Percentiles rank a stretch among this genome's conserved stretches.
phyloP scores from a whole-genome alignment of 306 rosid species.

The Quercus robur region DNA sequence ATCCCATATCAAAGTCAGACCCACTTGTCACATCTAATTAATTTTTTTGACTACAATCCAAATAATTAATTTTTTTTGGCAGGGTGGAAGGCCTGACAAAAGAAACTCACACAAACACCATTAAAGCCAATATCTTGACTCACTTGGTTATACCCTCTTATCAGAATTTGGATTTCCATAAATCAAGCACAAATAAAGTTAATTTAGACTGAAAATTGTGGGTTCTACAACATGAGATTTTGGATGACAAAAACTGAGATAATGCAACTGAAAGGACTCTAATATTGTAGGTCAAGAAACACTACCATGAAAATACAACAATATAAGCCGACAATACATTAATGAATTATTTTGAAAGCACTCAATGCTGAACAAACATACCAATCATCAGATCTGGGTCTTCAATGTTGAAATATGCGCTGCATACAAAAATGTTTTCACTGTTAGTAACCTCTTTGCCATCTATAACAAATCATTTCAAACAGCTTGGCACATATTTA shows the following conservation, averaged over 20 bases:
- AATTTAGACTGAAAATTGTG: neutral
- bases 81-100: neutral
- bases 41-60: neutral
- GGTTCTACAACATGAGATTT: neutral
- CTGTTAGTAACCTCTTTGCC: constrained; percentile 13
- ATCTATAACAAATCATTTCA: constrained; percentile 16
- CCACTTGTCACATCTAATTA: no score
- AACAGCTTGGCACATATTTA: constrained; percentile 2
- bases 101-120: constrained; percentile 24
- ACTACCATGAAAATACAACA: neutral
- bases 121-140: constrained; percentile 21
- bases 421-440: constrained; percentile 13
- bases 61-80: neutral
- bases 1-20: no score
- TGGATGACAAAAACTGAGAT: neutral
- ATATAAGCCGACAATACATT: neutral
- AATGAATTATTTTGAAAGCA: neutral
- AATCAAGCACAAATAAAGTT: constrained; percentile 44
- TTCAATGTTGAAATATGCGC: constrained; percentile 20
- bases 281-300: neutral
- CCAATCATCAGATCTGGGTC: constrained; percentile 25
- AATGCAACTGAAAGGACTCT: neutral
- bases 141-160: constrained; percentile 7
- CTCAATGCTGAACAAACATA: constrained; percentile 5
- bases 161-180: constrained; percentile 40